Percentiles rank a stretch among this genome's conserved stretches.
Evolutionary conservation across 2,329 filamentous ascomycete genomes (phyloP).

Genomic region (Colletotrichum cordylinicola): DNA sequence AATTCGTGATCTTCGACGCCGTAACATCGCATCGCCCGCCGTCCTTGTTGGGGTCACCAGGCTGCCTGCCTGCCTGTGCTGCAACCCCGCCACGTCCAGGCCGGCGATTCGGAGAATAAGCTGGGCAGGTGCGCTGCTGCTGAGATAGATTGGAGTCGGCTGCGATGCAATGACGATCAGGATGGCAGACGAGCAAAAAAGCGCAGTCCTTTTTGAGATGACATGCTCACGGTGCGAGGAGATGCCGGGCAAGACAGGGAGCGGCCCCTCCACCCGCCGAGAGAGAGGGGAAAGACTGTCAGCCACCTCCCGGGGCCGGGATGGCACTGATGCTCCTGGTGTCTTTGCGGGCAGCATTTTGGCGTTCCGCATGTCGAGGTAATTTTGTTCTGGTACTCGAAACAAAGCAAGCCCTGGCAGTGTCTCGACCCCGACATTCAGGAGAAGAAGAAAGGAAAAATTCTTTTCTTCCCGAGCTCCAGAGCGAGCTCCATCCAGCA

Average conservation of each 20-base stretch:
- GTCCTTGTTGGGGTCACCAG: neutral
- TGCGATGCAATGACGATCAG: neutral
- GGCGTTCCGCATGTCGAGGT: conserved; percentile 7
- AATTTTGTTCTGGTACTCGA: conserved; percentile 14
- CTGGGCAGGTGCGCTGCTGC: neutral
- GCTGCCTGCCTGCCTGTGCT: neutral
- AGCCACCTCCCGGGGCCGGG: neutral
- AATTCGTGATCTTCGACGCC: neutral
- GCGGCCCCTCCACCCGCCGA: neutral
- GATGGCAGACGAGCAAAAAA: neutral
- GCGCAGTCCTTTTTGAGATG: neutral
- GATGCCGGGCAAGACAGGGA: neutral
- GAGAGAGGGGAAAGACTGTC: neutral
- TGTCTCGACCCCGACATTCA: conserved; percentile 5
- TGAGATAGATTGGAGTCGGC: neutral
- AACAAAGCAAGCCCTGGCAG: conserved; percentile 20
- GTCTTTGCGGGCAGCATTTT: neutral
- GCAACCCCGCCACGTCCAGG: neutral
- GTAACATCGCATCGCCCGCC: neutral
- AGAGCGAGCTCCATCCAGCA: neutral
- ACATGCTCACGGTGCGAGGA: neutral
- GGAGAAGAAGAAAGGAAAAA: conserved; percentile 8
- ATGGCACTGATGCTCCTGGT: conserved; percentile 7
- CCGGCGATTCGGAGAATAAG: neutral
- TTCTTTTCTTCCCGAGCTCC: neutral